A percentile compares a stretch with the other conserved stretches of the same genome.
These are phyloP conservation scores for Daldinia grandis DNA, from an alignment of 495 filamentous ascomycete genomes.

Conservation along the genomic window DNA sequence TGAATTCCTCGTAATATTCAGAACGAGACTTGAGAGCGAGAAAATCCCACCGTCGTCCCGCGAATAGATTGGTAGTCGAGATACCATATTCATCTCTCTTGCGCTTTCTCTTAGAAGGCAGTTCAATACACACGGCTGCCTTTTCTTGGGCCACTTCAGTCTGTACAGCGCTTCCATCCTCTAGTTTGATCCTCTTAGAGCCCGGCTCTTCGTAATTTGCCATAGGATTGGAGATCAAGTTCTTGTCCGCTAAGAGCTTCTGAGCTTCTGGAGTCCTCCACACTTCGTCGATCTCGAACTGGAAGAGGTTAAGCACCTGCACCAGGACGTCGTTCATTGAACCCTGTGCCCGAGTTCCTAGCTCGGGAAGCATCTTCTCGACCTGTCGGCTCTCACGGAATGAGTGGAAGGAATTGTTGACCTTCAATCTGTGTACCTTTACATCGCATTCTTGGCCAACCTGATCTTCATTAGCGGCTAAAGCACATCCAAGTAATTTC, in stretches of 20 bases:
- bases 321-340: constrained; percentile 29
- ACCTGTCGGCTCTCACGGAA: constrained; percentile 43
- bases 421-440: constrained; percentile 33
- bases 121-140: background rate
- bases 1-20: constrained; percentile 37
- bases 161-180: background rate
- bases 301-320: constrained; percentile 39
- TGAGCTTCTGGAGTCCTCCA: constrained; percentile 32
- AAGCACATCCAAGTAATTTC: background rate
- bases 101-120: background rate
- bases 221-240: constrained; percentile 13
- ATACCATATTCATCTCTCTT: background rate
- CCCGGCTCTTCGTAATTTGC: constrained; percentile 4
- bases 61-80: background rate
- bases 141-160: background rate
- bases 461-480: constrained; percentile 31
- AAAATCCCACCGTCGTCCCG: background rate
- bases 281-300: constrained; percentile 29
- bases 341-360: constrained; percentile 37
- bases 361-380: constrained; percentile 41
- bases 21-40: constrained; percentile 14
- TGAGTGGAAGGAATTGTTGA: constrained; percentile 39
- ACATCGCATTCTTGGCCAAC: constrained; percentile 42
- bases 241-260: constrained; percentile 19
- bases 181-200: background rate